Evolutionary conservation across 2,329 filamentous ascomycete genomes (phyloP), one percentile per base, ranked within the genome.

Genomic region (Trichoderma sp.): DNA sequence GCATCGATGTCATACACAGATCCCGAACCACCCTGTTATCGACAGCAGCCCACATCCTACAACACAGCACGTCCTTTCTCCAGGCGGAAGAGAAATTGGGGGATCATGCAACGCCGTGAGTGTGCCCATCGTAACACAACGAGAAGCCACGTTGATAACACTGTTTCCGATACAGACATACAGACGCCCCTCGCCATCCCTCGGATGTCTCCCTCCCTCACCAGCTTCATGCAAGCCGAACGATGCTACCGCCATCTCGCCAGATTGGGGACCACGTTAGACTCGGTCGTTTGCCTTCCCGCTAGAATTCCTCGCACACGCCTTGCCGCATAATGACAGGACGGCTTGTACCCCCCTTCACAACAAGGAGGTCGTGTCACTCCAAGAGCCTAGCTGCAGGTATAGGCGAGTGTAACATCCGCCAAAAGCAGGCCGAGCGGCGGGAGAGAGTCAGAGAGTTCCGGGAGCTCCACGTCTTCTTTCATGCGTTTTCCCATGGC

Each of bases 301-400:
- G 52, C 43, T 26, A 50, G 21, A 10, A 14, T 41, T 28, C 60
- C 54, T 61, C 64, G 57, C 57, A 59, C 65, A 63, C 54, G 59
- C 59, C 54, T 66, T 43, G 54, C 58, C 65, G 59, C 65, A 63
- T 63, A 55, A 66, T 66, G 65, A 66, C 65, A 66, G 60, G 65
- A 51, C 60, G 44, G 44, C 39, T 66, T 52, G 59, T 63, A 60
- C 43, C 3, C 43, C 5, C 47, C 47, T 6, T 48, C 41, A 45
- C 47, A 41, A 56, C 56, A 62, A 54, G 54, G 26, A 54, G 2
- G 41, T 7, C 44, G 60, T 63, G 50, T n/a, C 28, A 63, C 60
- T 41, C 43, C 26, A 66, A 59, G 45, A 66, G 65, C 65, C 65
- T 66, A 48, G 51, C 65, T 66, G 65, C 65, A 66, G 65, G 65